phyloP scores from a whole-genome alignment of 2,329 filamentous ascomycete species.

The Stachybotrys chartarum region DNA sequence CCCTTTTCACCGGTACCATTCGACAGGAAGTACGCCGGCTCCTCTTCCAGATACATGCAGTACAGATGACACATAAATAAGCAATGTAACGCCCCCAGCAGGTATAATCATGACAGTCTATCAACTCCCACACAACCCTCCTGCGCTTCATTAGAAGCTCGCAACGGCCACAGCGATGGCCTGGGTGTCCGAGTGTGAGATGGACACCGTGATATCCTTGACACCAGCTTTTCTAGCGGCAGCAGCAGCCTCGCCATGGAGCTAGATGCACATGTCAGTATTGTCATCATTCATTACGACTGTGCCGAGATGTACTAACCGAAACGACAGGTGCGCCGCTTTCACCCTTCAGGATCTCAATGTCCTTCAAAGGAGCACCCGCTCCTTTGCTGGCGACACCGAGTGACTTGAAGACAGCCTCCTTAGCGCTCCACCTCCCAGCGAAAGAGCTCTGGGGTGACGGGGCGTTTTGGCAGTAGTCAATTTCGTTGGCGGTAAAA shows the following conservation, averaged over 20 bases:
- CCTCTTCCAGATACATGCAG: not conserved
- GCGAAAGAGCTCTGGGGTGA: constrained; percentile 86
- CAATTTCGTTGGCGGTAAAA: constrained; percentile 78
- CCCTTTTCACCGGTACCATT: not conserved
- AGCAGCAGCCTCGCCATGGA: constrained; percentile 75
- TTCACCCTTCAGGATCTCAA: constrained; percentile 80
- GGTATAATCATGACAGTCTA: not conserved
- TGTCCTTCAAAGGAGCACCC: constrained; percentile 85
- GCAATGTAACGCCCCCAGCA: not conserved
- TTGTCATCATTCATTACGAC: not conserved
- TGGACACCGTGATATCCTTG: constrained; percentile 84
- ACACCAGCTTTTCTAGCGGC: constrained; percentile 83
- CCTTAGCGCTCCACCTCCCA: constrained; percentile 94
- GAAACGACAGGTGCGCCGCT: constrained; percentile 77
- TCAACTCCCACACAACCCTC: constrained; percentile 3
- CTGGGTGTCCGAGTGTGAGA: constrained; percentile 91
- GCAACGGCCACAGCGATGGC: constrained; percentile 91
- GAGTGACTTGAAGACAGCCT: constrained; percentile 96
- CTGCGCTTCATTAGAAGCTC: constrained; percentile 49
- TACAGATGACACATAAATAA: not conserved
- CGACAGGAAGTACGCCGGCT: not conserved
- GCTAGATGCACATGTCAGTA: constrained; percentile 47
- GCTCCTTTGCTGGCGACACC: constrained; percentile 82
- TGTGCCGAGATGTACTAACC: constrained; percentile 48
- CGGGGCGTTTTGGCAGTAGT: constrained; percentile 75